Evolutionary conservation across 2,329 filamentous ascomycete genomes (phyloP).

Genomic region (Alternaria burnsii): DNA sequence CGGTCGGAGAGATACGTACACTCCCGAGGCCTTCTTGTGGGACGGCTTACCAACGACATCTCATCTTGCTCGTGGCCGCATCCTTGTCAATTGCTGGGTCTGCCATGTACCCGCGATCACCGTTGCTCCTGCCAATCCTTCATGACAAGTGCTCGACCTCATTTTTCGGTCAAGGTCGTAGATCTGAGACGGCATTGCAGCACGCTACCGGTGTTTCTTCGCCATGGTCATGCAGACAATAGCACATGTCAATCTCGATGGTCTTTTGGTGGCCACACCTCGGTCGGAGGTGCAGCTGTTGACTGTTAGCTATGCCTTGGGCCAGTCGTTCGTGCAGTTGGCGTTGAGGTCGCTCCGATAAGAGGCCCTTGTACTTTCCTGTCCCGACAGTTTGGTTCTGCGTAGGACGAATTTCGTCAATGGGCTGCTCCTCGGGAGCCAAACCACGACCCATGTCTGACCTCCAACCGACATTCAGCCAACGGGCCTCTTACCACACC

Average conservation of each 20-base stretch:
- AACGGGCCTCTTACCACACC: constrained; percentile 18
- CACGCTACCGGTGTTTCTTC: constrained; percentile 18
- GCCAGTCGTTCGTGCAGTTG: constrained; percentile 27
- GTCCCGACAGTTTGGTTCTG: constrained; percentile 39
- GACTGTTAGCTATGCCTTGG: constrained; percentile 9
- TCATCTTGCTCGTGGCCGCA: constrained; percentile 25
- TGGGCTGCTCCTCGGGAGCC: constrained; percentile 38
- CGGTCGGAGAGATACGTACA: constrained; percentile 29
- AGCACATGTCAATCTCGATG: constrained; percentile 25
- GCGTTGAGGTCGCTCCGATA: constrained; percentile 39
- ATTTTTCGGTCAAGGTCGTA: constrained; percentile 18
- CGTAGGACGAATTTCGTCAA: constrained; percentile 38
- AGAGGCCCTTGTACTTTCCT: constrained; percentile 36
- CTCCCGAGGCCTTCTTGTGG: constrained; percentile 1
- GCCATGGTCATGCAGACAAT: constrained; percentile 20
- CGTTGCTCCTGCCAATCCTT: constrained; percentile 15
- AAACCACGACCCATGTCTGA: constrained; percentile 37
- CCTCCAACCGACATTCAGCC: constrained; percentile 28
- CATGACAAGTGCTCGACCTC: constrained; percentile 21
- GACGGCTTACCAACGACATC: constrained; percentile 20
- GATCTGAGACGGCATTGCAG: constrained; percentile 24
- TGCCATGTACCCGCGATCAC: constrained; percentile 21
- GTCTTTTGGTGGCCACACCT: constrained; percentile 19
- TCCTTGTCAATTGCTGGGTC: constrained; percentile 24
- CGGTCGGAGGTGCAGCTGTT: constrained; percentile 21